These are phyloP conservation scores for Diaporthe citriasiana DNA, from an alignment of 2,329 filamentous ascomycete species.

Conservation along the genomic window DNA sequence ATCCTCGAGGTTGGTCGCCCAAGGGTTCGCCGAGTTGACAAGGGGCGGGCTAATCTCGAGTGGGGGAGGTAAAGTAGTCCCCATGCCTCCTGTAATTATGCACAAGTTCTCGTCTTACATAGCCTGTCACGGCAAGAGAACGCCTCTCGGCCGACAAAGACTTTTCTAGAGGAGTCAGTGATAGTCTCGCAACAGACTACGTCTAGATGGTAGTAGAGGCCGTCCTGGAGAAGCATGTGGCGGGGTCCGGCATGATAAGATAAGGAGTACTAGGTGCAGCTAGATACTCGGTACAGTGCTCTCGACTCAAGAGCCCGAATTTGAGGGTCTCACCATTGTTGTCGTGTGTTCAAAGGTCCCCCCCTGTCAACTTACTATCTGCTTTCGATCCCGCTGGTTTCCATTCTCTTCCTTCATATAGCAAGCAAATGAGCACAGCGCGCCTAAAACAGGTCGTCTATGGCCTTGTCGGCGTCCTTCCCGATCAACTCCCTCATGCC, in stretches of 20 bases:
- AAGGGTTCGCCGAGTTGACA: slow-evolving; percentile 82
- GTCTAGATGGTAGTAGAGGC: not conserved
- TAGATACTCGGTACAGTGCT: not conserved
- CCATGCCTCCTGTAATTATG: slow-evolving; percentile 19
- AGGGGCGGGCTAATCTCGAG: slow-evolving; percentile 74
- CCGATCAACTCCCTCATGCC: slow-evolving; percentile 96
- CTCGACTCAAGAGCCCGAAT: not conserved
- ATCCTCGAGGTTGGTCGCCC: slow-evolving; percentile 77
- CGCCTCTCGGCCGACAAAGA: not conserved
- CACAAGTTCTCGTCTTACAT: not conserved
- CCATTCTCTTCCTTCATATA: not conserved
- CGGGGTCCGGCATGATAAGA: slow-evolving; percentile 41
- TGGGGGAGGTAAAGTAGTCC: slow-evolving; percentile 54
- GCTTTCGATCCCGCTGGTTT: not conserved
- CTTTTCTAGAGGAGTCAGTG: not conserved
- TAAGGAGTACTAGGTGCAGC: slow-evolving; percentile 10
- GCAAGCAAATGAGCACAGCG: not conserved
- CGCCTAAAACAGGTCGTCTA: slow-evolving; percentile 83
- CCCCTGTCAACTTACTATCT: slow-evolving; percentile 15
- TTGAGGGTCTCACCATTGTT: slow-evolving; percentile 21
- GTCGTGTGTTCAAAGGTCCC: not conserved
- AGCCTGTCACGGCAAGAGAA: not conserved
- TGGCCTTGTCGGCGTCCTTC: slow-evolving; percentile 92
- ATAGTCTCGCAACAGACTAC: not conserved
- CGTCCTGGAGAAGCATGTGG: not conserved